Conservation (phyloP, 148 eudicot genomes). For the Cornus controversa region DNA sequence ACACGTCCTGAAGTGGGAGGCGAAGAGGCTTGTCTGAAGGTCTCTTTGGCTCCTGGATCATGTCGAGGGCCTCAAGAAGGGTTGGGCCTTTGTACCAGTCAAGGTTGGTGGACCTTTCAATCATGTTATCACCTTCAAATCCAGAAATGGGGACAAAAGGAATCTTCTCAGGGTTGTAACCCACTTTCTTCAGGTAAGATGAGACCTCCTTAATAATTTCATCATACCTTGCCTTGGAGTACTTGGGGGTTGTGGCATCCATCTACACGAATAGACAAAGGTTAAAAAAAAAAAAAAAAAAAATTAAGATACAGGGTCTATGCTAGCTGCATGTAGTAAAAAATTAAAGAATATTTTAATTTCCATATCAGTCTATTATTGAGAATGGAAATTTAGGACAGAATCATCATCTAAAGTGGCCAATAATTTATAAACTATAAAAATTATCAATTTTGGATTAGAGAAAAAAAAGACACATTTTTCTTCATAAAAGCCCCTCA, state of each 20-base stretch:
- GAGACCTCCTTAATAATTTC: conserved; percentile 38
- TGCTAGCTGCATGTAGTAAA: too few species aligned
- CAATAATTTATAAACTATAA: too few species aligned
- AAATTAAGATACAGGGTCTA: background rate
- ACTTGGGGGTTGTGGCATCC: conserved; percentile 42
- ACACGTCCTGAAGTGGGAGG: conserved; percentile 43
- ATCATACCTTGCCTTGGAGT: conserved; percentile 38
- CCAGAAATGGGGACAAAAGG: conserved; percentile 37
- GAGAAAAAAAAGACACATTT: too few species aligned
- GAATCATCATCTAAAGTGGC: too few species aligned
- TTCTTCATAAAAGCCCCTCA: too few species aligned
- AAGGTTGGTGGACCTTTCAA: conserved; percentile 36
- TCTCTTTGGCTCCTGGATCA: conserved; percentile 33
- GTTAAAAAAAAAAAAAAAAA: background rate
- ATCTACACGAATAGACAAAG: conserved; percentile 8
- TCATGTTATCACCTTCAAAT: conserved; percentile 36
- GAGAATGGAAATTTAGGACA: too few species aligned
- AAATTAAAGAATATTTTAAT: too few species aligned
- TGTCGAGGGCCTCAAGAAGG: conserved; percentile 36
- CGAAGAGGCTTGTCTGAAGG: conserved; percentile 44
- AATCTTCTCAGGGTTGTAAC: conserved; percentile 35
- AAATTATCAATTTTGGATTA: too few species aligned
- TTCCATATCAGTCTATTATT: too few species aligned
- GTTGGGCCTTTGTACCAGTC: conserved; percentile 48
- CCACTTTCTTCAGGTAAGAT: conserved; percentile 37